Evolutionary conservation across 2,329 filamentous ascomycete species (phyloP).

Genomic region (Chaetomium globosum): DNA sequence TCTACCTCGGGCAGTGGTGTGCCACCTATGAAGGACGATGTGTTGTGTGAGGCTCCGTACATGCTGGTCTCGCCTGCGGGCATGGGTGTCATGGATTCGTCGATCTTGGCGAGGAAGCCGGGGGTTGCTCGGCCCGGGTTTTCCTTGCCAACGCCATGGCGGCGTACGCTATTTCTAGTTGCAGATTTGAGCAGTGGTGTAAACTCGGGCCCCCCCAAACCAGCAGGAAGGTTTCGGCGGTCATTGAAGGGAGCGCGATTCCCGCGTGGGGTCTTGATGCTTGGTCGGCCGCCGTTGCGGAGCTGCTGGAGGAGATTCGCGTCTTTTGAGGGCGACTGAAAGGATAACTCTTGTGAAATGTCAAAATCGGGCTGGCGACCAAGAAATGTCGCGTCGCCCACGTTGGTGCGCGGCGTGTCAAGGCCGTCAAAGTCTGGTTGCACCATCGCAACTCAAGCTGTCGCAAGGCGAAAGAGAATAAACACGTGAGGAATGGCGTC

Average conservation of each 20-base stretch:
- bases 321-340: slow-evolving; percentile 76
- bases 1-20: slow-evolving; percentile 77
- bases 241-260: slow-evolving; percentile 68
- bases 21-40: slow-evolving; percentile 63
- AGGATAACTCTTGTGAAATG: slow-evolving; percentile 84
- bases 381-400: slow-evolving; percentile 82
- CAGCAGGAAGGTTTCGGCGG: slow-evolving; percentile 69
- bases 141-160: slow-evolving; percentile 59
- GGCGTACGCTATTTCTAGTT: slow-evolving; percentile 71
- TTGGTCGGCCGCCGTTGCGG: slow-evolving; percentile 65
- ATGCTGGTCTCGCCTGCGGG: slow-evolving; percentile 66
- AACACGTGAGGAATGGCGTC: slow-evolving; percentile 9
- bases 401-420: slow-evolving; percentile 83
- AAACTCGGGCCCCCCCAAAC: slow-evolving; percentile 75
- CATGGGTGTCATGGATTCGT: slow-evolving; percentile 73
- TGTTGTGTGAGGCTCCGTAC: slow-evolving; percentile 66
- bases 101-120: slow-evolving; percentile 67
- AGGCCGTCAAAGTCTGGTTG: slow-evolving; percentile 66
- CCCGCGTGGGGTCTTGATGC: slow-evolving; percentile 72
- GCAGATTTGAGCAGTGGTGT: slow-evolving; percentile 87
- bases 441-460: slow-evolving; percentile 55
- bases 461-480: slow-evolving; percentile 17
- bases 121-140: slow-evolving; percentile 64
- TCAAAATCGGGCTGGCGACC: slow-evolving; percentile 72
- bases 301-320: slow-evolving; percentile 76